Evolutionary conservation across 345 rosid genomes (phyloP), one percentile per base, ranked within the genome.

Genomic region (Trapa bicornis): DNA sequence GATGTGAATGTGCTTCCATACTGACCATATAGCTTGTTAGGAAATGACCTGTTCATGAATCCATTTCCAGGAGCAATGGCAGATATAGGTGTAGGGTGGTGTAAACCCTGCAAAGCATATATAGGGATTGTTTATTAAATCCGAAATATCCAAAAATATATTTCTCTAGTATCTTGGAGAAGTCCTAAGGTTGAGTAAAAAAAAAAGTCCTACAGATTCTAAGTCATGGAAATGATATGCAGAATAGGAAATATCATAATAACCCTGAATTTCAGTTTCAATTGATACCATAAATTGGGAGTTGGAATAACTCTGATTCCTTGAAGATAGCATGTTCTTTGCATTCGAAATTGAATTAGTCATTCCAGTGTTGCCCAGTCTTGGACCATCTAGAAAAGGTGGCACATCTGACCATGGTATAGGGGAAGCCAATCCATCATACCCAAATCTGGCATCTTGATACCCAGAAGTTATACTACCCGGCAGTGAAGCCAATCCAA

Each of bases 1-100:
- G 96, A 80, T 73, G 87, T 79, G 48, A 76, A 75, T 0, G 87
- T 64, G 74, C 76, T 84, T 12, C 86, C 92, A 80, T 82, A 87
- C 61, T 87, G 94, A 54, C 88, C 83, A 71, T 81, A 89, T 37
- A 81, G 36, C 81, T 87, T 92, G 82, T 73, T 82, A 6, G 86
- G 84, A 73, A 82, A 85, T 81, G 85, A 65, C 80, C 88, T 83
- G 78, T 84, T 89, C 72, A 83, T 52, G 65, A 53, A 85, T 43
- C 88, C 95, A 79, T 82, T 86, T 62, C 79, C 42, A 33, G 87
- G 37, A 33, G 91, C 89, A 70, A 82, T 68, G 72, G 86, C 83
- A 37, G 94, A 70, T 54, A 83, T 37, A n/a, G 87, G 81, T 38
- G 80, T 71, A 7, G 84, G 75, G 53, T 87, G 89, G 61, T 78